phyloP scores from a whole-genome alignment of 768 basidiomycete species.

The Tricholoma sp. region DNA sequence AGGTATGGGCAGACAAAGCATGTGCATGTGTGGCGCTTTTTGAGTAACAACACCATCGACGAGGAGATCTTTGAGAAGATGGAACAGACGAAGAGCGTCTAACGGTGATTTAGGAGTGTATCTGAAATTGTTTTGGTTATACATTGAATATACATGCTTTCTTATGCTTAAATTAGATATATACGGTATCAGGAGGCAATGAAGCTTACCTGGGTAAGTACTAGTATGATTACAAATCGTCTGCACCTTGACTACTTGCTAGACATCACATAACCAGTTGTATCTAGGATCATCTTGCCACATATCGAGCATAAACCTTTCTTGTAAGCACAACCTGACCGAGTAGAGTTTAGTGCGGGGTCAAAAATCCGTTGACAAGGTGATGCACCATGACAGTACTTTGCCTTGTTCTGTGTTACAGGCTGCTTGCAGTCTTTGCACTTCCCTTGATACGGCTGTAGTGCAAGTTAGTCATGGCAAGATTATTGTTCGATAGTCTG shows the following conservation, averaged over 20 bases:
- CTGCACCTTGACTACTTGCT: conserved; percentile 47
- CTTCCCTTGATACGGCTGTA: conserved; percentile 78
- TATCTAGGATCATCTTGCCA: conserved; percentile 83
- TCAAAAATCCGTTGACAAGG: conserved; percentile 2
- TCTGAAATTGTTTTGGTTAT: background rate
- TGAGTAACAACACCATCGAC: conserved; percentile 87
- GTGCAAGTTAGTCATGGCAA: conserved; percentile 14
- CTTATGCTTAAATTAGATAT: background rate
- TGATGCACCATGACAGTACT: conserved; percentile 79
- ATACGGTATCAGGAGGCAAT: background rate
- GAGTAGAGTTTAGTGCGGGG: conserved; percentile 5
- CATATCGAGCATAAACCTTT: conserved; percentile 86
- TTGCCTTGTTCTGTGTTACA: conserved; percentile 80
- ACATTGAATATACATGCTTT: background rate
- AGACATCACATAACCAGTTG: conserved; percentile 80
- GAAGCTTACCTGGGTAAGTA: background rate
- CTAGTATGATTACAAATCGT: conserved; percentile 1
- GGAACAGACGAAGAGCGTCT: conserved; percentile 13
- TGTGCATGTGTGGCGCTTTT: conserved; percentile 79
- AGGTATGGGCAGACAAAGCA: conserved; percentile 79
- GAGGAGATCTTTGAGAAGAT: conserved; percentile 70
- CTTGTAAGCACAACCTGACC: conserved; percentile 79
- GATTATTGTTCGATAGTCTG: conserved; percentile 13
- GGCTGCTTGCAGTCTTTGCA: conserved; percentile 87
- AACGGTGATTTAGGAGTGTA: conserved; percentile 2